Percentiles rank a stretch among this genome's conserved stretches.
Conservation (phyloP, 768 basidiomycete genomes). For the Punctularia strigosozonata region DNA sequence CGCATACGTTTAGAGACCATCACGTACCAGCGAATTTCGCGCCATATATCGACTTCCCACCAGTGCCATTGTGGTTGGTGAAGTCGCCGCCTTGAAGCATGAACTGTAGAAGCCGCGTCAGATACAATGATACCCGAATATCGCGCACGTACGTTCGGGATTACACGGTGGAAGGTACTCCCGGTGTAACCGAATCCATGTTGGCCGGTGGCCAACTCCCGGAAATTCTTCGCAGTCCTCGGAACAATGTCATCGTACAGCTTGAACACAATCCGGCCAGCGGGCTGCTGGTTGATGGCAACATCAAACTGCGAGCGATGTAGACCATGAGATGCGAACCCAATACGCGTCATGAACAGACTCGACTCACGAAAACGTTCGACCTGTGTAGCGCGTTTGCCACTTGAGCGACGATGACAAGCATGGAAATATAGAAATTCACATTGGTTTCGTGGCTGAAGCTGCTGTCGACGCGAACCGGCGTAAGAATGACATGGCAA, state of each 20-base stretch:
- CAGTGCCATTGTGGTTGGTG: slow-evolving; percentile 62
- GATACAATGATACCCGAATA: neutral
- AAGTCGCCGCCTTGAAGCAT: slow-evolving; percentile 90
- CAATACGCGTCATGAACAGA: neutral
- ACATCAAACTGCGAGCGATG: slow-evolving; percentile 18
- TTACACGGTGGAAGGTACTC: slow-evolving; percentile 46
- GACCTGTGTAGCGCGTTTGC: slow-evolving; percentile 11
- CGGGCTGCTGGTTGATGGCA: slow-evolving; percentile 15
- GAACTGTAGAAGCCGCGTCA: slow-evolving; percentile 27
- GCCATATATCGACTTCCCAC: slow-evolving; percentile 83
- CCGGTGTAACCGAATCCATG: slow-evolving; percentile 35
- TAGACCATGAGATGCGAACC: neutral
- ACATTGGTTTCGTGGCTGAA: slow-evolving; percentile 12
- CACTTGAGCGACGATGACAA: neutral
- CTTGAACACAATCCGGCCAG: slow-evolving; percentile 39
- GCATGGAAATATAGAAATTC: neutral
- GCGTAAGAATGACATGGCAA: slow-evolving; percentile 36
- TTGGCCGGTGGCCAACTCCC: slow-evolving; percentile 40
- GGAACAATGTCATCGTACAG: slow-evolving; percentile 40
- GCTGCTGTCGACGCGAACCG: slow-evolving; percentile 40
- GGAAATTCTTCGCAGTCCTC: slow-evolving; percentile 41
- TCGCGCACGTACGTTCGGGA: slow-evolving; percentile 38
- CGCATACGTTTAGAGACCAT: neutral
- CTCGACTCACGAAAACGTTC: slow-evolving; percentile 20
- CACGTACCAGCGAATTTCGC: slow-evolving; percentile 58